Base-by-base conservation (phyloP, 352 stramenopile genomes). In the Phytophthora pini region DNA sequence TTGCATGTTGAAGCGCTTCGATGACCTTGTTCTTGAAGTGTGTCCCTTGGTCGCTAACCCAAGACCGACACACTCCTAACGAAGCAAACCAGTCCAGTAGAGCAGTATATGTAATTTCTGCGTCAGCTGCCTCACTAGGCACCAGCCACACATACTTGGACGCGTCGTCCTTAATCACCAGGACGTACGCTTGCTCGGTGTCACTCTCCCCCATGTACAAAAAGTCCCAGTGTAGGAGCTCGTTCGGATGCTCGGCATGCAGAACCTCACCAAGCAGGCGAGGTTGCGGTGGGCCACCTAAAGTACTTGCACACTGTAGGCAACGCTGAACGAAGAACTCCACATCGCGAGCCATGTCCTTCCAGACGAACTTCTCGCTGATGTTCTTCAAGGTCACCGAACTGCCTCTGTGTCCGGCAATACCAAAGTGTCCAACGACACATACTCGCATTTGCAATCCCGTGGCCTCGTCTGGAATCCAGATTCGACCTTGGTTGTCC, bases 11-110 rank as follows among this genome's bases (percentile, higher is more conserved):
- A 0, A 75, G 15, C 1, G 64, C 36, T 15, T 72, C 38, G 3
- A 78, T 73, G 1, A 60, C 34, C 31, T 48, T 40, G 44, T 79
- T 79, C 31, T 79, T 80, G 36, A 82, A 82, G 36, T 82, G 70
- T 0, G 36, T 64, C 0, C 74, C 70, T 10, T 58, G 40, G 17
- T 82, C 76, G 1, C 56, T 71, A 0, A 77, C 61, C 72, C 76
- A 76, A 7, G 53, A 27, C 3, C 29, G 44, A 17, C 64, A 62
- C 0, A 58, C 57, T 0, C 56, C 64, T 26, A 61, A 62, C 0
- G 15, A 15, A 5, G 49, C 22, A 5, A 67, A 59, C 46, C 64
- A 68, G 0, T 61, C 52, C 9, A 63, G 5, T 0, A 59, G 13
- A 15, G 7, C n/a, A n/a, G 17, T 9, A 34, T 51, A 38, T 1